Conservation (phyloP, 2,329 filamentous ascomycete species). For the Periconia sp. region DNA sequence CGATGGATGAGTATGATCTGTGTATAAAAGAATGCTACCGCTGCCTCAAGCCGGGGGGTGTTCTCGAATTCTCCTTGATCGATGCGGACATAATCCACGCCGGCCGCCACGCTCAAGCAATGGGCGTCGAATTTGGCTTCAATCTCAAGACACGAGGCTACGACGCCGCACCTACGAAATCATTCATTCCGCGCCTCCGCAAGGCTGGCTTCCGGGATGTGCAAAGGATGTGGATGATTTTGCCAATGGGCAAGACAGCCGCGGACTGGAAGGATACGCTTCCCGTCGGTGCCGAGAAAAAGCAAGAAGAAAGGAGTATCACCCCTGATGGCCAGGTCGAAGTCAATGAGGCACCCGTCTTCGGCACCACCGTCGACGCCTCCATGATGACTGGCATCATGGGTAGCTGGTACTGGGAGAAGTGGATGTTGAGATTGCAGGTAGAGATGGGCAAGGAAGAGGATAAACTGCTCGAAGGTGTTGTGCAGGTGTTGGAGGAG, state of each 20-base stretch:
- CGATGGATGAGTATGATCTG: constrained; percentile 82
- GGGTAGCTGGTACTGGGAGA: constrained; percentile 92
- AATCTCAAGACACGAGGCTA: constrained; percentile 88
- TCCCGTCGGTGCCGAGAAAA: constrained; percentile 38
- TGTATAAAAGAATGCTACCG: constrained; percentile 87
- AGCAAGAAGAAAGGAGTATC: constrained; percentile 44
- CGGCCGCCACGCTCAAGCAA: constrained; percentile 77
- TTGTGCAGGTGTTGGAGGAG: constrained; percentile 65
- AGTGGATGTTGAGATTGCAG: constrained; percentile 89
- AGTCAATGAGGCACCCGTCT: constrained; percentile 32
- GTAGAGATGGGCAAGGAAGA: constrained; percentile 78
- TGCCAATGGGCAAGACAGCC: constrained; percentile 73
- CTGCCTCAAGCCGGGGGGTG: constrained; percentile 89
- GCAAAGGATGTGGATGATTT: constrained; percentile 85
- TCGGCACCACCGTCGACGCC: constrained; percentile 65
- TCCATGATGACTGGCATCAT: constrained; percentile 81
- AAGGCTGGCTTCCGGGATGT: constrained; percentile 79
- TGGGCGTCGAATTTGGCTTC: constrained; percentile 91
- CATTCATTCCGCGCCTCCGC: constrained; percentile 76
- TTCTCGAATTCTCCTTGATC: constrained; percentile 87
- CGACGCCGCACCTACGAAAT: constrained; percentile 81
- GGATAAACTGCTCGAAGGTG: constrained; percentile 59
- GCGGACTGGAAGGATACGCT: constrained; percentile 46
- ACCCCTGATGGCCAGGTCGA: constrained; percentile 40
- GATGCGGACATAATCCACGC: constrained; percentile 90